Evolutionary conservation across 2,329 filamentous ascomycete species (phyloP).

Genomic region (Talaromyces sp.): DNA sequence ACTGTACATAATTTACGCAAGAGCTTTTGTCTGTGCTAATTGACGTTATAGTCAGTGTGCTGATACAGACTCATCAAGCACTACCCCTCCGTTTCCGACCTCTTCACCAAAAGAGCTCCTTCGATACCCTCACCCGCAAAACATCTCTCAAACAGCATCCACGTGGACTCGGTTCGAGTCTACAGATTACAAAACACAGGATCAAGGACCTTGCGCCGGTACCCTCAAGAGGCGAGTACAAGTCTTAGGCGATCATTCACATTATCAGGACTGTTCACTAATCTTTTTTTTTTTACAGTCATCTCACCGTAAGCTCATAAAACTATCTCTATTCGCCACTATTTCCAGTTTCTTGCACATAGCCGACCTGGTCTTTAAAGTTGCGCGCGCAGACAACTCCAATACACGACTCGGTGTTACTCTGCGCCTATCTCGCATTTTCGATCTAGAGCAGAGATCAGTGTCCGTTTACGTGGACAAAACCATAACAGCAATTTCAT

Average conservation of each 20-base stretch:
- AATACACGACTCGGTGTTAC: constrained; percentile 10
- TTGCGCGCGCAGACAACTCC: constrained; percentile 2
- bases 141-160: neutral
- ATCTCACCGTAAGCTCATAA: neutral
- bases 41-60: neutral
- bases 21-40: neutral
- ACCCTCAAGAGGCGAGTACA: neutral
- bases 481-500: neutral
- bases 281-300: neutral
- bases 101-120: neutral
- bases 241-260: neutral
- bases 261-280: neutral
- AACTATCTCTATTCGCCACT: neutral
- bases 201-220: neutral
- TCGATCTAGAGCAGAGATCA: neutral
- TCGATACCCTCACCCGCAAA: neutral
- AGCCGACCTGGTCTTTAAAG: neutral
- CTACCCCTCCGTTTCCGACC: neutral
- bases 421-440: neutral
- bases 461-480: neutral
- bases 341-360: neutral
- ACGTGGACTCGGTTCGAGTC: neutral
- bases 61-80: neutral
- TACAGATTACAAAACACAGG: neutral
- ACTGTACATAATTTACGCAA: neutral